Conservation (phyloP, 176 grass and related monocot genomes). For the Aegilops sharonensis region DNA sequence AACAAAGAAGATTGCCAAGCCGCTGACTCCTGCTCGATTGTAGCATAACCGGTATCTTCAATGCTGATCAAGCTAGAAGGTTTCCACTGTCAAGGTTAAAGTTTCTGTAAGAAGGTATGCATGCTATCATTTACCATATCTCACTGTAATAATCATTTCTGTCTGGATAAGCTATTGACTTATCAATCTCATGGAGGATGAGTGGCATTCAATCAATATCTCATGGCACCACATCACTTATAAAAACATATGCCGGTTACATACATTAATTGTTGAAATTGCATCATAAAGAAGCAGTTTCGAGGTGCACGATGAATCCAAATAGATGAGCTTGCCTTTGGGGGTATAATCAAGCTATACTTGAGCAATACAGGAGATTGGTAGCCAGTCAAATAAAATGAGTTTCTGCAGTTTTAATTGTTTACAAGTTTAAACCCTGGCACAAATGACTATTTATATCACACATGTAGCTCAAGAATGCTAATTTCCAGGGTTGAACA, state of each 20-base stretch:
- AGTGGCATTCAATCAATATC: not conserved
- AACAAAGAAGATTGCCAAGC: not conserved
- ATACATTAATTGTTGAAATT: not conserved
- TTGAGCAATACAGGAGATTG: not conserved
- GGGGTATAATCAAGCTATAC: not conserved
- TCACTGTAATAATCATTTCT: not conserved
- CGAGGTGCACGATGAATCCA: not conserved
- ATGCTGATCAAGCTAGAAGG: not conserved
- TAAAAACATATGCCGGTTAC: not conserved
- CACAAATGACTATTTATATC: not conserved
- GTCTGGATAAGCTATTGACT: not conserved
- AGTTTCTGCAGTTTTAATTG: not conserved
- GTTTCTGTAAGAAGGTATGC: not conserved
- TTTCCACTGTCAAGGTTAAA: not conserved
- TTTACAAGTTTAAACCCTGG: conserved; percentile 4
- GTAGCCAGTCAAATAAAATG: not conserved
- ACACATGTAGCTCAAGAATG: not conserved
- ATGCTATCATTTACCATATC: not conserved
- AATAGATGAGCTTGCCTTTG: not conserved
- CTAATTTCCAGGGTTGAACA: not conserved
- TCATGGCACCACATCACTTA: not conserved
- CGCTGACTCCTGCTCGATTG: not conserved
- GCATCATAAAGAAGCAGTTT: not conserved
- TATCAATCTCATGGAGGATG: not conserved
- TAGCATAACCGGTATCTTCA: not conserved